Percentiles rank a stretch among this genome's conserved stretches.
phyloP scores from a whole-genome alignment of 2,329 filamentous ascomycete genomes.

The Cercospora sesami region DNA sequence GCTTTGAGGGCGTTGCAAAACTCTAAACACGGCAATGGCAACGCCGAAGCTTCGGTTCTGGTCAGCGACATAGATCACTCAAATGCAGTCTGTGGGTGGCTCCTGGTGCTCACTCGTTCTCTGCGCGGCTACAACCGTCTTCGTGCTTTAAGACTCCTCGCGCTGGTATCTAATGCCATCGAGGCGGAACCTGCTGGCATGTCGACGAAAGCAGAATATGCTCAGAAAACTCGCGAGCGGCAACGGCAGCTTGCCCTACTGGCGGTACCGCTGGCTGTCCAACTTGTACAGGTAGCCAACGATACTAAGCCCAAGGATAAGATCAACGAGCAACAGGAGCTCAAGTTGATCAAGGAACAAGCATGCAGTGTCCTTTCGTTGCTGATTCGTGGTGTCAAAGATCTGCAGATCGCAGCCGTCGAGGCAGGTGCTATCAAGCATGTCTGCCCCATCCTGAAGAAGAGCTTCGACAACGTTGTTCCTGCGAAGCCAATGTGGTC shows the following conservation, averaged over 20 bases:
- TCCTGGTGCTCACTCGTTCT: conserved; percentile 48
- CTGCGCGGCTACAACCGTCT: conserved; percentile 45
- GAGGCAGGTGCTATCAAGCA: conserved; percentile 66
- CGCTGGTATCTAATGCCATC: conserved; percentile 39
- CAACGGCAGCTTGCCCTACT: conserved; percentile 48
- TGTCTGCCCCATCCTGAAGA: conserved; percentile 64
- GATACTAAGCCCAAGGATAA: conserved; percentile 22
- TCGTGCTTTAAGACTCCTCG: conserved; percentile 45
- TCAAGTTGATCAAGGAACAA: conserved; percentile 62
- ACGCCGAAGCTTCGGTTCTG: conserved; percentile 18
- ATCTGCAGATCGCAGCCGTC: conserved; percentile 77
- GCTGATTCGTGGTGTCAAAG: conserved; percentile 74
- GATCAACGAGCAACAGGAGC: conserved; percentile 38
- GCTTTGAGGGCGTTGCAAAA: conserved; percentile 42
- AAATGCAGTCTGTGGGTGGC: conserved; percentile 51
- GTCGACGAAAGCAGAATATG: conserved; percentile 34
- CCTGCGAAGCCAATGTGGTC: conserved; percentile 58
- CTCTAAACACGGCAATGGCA: conserved; percentile 18
- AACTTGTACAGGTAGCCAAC: conserved; percentile 46
- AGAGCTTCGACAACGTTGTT: conserved; percentile 62
- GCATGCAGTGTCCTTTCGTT: conserved; percentile 75
- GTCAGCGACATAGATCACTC: conserved; percentile 45
- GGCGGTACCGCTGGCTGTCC: conserved; percentile 51
- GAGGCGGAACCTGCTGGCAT: conserved; percentile 40
- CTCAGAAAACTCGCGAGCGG: conserved; percentile 41